A percentile compares a stretch with the other conserved stretches of the same genome.
phyloP scores from a whole-genome alignment of 129 eudicot species.

The Centrapalus pauciflorus region DNA sequence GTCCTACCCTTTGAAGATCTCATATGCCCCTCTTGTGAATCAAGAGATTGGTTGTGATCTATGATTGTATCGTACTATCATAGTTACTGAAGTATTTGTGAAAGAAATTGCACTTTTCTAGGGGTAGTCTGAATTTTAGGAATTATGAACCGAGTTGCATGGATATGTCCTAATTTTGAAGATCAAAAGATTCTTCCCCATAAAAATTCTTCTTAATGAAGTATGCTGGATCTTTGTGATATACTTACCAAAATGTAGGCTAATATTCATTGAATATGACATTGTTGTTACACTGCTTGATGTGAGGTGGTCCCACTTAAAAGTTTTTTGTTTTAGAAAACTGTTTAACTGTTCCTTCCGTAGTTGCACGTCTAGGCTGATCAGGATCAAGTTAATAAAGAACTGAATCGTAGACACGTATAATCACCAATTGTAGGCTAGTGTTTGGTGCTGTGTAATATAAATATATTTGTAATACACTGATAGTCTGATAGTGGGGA shows the following conservation, averaged over 20 bases:
- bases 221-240: not conserved
- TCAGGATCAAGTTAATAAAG: not conserved
- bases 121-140: not conserved
- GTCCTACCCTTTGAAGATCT: not conserved
- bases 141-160: not conserved
- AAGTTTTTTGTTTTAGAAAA: not conserved
- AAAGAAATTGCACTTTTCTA: not conserved
- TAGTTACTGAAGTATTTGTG: not conserved
- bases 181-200: not conserved
- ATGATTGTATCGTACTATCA: too few relatives aligned
- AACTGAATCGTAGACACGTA: not conserved
- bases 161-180: not conserved
- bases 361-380: not conserved
- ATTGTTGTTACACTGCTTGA: not conserved
- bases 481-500: too few relatives aligned
- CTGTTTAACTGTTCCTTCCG: not conserved
- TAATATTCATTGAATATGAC: not conserved
- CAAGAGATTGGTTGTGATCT: too few relatives aligned
- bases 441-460: too few relatives aligned
- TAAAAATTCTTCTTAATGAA: not conserved
- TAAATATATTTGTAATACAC: too few relatives aligned
- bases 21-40: not conserved
- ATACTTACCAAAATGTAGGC: not conserved
- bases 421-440: too few relatives aligned
- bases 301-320: not conserved